phyloP scores from a whole-genome alignment of 257 asterid genomes.

The Capsicum rhomboideum region DNA sequence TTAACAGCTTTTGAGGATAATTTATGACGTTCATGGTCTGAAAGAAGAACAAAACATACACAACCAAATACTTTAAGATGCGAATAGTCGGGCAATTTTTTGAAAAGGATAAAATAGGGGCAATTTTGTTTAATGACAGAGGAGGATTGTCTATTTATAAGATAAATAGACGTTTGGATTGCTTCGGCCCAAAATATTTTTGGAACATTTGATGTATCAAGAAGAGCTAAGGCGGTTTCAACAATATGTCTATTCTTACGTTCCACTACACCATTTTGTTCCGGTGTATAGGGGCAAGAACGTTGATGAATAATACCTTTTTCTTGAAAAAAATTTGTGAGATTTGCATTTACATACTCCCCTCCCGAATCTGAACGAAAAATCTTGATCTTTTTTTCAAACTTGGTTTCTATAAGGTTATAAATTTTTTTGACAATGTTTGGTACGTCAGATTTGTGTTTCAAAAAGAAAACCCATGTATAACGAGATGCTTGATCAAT shows the following conservation, averaged over 20 bases:
- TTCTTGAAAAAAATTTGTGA: not conserved
- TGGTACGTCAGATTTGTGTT: not conserved
- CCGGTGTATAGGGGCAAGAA: not conserved
- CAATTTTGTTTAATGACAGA: not conserved
- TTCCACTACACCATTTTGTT: constrained; percentile 12
- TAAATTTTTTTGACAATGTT: not conserved
- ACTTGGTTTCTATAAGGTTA: not conserved
- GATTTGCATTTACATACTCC: not conserved
- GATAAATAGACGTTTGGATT: too few relatives aligned
- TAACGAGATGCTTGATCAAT: not conserved
- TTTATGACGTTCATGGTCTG: too few relatives aligned
- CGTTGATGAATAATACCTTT: not conserved
- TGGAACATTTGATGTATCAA: not conserved
- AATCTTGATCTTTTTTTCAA: not conserved
- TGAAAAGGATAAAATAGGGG: not conserved
- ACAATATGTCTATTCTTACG: constrained; percentile 1
- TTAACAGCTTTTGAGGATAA: too few relatives aligned
- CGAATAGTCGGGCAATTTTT: too few relatives aligned
- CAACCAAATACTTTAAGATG: too few relatives aligned
- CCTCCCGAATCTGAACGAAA: not conserved
- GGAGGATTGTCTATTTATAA: not conserved
- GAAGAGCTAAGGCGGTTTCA: too few relatives aligned
- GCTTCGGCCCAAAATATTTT: not conserved
- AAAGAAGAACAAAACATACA: too few relatives aligned
- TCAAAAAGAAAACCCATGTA: not conserved